Conservation (phyloP, 495 filamentous ascomycete species). For the Pseudoneurospora amorphoporcata region DNA sequence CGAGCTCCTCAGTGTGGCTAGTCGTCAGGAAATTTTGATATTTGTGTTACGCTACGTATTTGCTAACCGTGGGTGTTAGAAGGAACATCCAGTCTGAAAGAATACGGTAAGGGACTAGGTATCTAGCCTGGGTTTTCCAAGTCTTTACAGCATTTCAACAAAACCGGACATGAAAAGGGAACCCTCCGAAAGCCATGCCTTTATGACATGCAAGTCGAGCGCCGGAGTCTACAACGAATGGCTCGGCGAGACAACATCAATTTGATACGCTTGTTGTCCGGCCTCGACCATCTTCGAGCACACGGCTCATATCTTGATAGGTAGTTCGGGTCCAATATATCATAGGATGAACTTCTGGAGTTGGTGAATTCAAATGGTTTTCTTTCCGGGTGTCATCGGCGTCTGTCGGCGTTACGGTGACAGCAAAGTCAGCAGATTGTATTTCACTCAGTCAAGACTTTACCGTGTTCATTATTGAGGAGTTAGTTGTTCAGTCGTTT, state of each 20-base stretch:
- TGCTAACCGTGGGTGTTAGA: not conserved
- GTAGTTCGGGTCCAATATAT: not conserved
- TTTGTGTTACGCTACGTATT: not conserved
- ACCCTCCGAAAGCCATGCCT: not conserved
- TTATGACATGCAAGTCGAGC: not conserved
- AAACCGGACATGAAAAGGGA: not conserved
- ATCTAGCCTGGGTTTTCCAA: not conserved
- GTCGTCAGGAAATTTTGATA: not conserved
- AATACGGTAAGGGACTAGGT: too few relatives aligned
- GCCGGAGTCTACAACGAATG: not conserved
- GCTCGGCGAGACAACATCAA: not conserved
- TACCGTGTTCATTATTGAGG: not conserved
- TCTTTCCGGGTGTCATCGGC: not conserved
- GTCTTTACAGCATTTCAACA: not conserved
- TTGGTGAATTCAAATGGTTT: not conserved
- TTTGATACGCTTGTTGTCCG: not conserved
- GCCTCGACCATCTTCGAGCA: not conserved
- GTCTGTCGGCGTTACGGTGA: not conserved
- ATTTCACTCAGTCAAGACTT: not conserved
- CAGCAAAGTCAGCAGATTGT: not conserved
- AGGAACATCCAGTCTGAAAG: not conserved
- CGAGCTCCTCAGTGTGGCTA: not conserved
- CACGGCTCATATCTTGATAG: not conserved
- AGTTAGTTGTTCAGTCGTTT: not conserved
- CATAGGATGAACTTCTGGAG: not conserved